These are phyloP conservation scores for Penicillium turbatum DNA, from an alignment of 495 filamentous ascomycete species.

Conservation along the genomic window DNA sequence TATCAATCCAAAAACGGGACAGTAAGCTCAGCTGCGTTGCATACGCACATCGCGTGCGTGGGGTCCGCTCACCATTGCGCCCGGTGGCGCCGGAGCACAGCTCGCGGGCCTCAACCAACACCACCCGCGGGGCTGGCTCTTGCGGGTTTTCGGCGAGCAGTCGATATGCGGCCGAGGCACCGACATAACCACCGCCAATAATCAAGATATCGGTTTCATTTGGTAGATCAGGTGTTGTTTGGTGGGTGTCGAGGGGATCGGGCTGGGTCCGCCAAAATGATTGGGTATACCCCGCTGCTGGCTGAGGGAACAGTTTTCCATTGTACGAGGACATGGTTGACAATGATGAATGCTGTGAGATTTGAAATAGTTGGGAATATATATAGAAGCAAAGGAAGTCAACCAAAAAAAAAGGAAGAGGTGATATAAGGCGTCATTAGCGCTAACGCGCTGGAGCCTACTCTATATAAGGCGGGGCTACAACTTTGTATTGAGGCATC, in stretches of 20 bases:
- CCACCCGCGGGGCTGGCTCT: conserved; percentile 20
- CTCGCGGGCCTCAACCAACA: conserved; percentile 39
- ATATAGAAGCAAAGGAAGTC: too few relatives aligned
- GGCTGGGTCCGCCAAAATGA: conserved; percentile 64
- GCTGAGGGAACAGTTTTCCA: conserved; percentile 6
- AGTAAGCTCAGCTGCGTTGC: background rate
- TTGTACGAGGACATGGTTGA: background rate
- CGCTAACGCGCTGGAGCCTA: background rate
- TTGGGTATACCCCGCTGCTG: conserved; percentile 48
- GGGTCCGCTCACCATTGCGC: conserved; percentile 30
- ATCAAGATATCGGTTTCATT: conserved; percentile 56
- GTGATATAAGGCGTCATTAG: background rate
- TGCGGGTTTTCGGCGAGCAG: conserved; percentile 39
- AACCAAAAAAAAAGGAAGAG: too few relatives aligned
- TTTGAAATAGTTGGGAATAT: too few relatives aligned
- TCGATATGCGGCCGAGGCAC: conserved; percentile 57
- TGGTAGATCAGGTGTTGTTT: conserved; percentile 47
- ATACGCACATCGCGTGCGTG: background rate
- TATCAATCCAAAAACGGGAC: background rate
- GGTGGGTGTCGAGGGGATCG: conserved; percentile 52
- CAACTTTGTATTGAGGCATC: background rate
- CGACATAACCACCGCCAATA: conserved; percentile 68
- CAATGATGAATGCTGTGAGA: too few relatives aligned
- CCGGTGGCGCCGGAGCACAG: conserved; percentile 44
- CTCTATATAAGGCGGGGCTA: background rate